Evolutionary conservation across 495 filamentous ascomycete genomes (phyloP).

Genomic region (Symbiotaphrina buchneri): DNA sequence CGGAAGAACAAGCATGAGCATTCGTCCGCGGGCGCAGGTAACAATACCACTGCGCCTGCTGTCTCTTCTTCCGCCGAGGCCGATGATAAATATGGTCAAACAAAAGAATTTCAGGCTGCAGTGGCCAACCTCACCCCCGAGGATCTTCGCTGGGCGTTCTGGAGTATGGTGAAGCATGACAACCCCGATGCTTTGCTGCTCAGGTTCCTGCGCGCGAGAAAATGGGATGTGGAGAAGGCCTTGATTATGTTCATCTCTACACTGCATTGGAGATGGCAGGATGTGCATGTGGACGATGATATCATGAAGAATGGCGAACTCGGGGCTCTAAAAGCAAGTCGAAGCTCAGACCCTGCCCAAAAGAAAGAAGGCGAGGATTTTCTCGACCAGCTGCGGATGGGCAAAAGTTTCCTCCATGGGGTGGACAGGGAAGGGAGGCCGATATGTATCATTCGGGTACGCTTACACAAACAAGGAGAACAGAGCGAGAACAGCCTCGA

Average conservation of each 20-base stretch:
- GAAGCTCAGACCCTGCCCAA: constrained; percentile 25
- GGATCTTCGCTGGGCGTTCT: constrained; percentile 61
- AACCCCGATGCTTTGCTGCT: constrained; percentile 75
- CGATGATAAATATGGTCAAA: constrained; percentile 87
- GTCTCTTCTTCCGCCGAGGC: constrained; percentile 19
- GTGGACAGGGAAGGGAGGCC: constrained; percentile 67
- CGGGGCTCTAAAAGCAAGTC: constrained; percentile 32
- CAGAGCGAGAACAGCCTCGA: constrained; percentile 66
- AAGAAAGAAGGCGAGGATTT: constrained; percentile 64
- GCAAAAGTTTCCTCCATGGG: constrained; percentile 91
- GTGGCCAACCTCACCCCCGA: constrained; percentile 55
- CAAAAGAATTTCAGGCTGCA: constrained; percentile 64
- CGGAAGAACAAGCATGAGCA: constrained; percentile 36
- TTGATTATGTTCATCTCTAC: constrained; percentile 87
- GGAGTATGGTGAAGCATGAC: constrained; percentile 92
- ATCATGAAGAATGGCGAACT: constrained; percentile 64
- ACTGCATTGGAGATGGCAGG: constrained; percentile 68
- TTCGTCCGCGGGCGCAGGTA: constrained; percentile 10
- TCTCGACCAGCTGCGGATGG: constrained; percentile 60
- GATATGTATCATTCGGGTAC: constrained; percentile 67
- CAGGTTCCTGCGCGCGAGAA: constrained; percentile 77
- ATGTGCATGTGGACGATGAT: constrained; percentile 71
- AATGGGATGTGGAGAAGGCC: constrained; percentile 89
- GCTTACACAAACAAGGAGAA: constrained; percentile 59
- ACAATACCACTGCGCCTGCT: constrained; percentile 6